Conservation (phyloP, 108 stramenopile genomes). For the Pseudonitzschia delicatissima region DNA sequence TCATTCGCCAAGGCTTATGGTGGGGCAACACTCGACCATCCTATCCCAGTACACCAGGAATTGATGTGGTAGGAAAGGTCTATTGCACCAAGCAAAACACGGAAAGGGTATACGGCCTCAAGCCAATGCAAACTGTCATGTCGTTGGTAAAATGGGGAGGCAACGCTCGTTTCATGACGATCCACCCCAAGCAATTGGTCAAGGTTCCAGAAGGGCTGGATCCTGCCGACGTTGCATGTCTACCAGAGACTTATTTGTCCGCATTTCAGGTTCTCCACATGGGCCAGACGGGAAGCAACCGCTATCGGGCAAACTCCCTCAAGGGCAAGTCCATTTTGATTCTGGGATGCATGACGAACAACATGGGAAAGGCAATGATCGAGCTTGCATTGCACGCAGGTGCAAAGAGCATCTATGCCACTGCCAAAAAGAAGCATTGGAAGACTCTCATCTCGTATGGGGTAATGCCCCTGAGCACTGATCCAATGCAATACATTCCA, state of each 20-base stretch:
- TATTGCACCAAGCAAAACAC: constrained; percentile 15
- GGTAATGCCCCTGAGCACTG: constrained; percentile 33
- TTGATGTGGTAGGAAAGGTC: constrained; percentile 53
- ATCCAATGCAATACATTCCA: constrained; percentile 27
- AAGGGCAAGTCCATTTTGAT: constrained; percentile 37
- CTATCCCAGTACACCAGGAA: constrained; percentile 36
- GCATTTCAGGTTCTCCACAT: constrained; percentile 49
- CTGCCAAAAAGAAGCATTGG: constrained; percentile 38
- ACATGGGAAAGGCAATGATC: constrained; percentile 41
- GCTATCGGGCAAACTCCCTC: constrained; percentile 34
- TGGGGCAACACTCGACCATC: constrained; percentile 8
- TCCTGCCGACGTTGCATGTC: constrained; percentile 41
- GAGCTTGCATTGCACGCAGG: constrained; percentile 41
- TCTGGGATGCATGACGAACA: constrained; percentile 37
- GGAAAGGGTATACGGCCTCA: constrained; percentile 13
- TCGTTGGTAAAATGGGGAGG: constrained; percentile 57
- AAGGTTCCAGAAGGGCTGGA: constrained; percentile 53
- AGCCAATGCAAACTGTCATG: constrained; percentile 55
- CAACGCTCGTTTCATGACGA: constrained; percentile 57
- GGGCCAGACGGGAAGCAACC: constrained; percentile 17
- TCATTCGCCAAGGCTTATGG: constrained; percentile 49
- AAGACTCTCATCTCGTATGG: constrained; percentile 34
- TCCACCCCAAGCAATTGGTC: constrained; percentile 49
- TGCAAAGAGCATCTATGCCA: constrained; percentile 39
- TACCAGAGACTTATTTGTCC: constrained; percentile 39